Conservation (phyloP, 129 eudicot genomes). For the Tanacetum coccineum region DNA sequence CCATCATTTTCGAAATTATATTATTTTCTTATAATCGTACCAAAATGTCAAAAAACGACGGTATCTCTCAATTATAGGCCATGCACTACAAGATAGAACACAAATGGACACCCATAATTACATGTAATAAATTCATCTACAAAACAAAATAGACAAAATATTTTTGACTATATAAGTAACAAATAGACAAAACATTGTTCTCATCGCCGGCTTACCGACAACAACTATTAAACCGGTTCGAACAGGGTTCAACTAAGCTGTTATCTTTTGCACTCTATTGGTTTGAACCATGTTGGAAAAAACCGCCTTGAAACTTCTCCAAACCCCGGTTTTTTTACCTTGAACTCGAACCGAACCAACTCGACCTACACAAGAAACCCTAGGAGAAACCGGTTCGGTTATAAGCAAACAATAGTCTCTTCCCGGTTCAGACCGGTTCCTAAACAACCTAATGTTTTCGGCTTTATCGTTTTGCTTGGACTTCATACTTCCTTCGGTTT, state of each 20-base stretch:
- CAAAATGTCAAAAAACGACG: conserved; percentile 25
- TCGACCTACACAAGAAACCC: conserved; percentile 57
- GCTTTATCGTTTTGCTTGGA: conserved; percentile 6
- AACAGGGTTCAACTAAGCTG: conserved; percentile 13
- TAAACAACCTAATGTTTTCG: conserved; percentile 31
- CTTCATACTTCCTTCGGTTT: neutral
- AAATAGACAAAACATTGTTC: neutral
- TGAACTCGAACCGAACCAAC: conserved; percentile 36
- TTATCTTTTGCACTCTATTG: conserved; percentile 23
- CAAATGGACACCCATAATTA: conserved; percentile 20
- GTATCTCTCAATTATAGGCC: conserved; percentile 22
- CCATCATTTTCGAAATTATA: too few species aligned
- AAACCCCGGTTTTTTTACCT: conserved; percentile 28
- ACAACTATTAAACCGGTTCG: conserved; percentile 5
- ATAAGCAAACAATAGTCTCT: conserved; percentile 29
- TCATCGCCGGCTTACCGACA: conserved; percentile 15
- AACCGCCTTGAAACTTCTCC: conserved; percentile 37
- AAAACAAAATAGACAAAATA: conserved; percentile 15
- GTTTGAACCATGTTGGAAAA: conserved; percentile 29
- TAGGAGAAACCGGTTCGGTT: conserved; percentile 57
- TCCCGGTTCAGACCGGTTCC: conserved; percentile 60
- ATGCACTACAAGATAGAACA: conserved; percentile 15
- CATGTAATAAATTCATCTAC: conserved; percentile 29
- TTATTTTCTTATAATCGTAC: neutral
- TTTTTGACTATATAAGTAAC: neutral